Conservation (phyloP, 2,329 filamentous ascomycete species). For the Hypoxylon sp. region DNA sequence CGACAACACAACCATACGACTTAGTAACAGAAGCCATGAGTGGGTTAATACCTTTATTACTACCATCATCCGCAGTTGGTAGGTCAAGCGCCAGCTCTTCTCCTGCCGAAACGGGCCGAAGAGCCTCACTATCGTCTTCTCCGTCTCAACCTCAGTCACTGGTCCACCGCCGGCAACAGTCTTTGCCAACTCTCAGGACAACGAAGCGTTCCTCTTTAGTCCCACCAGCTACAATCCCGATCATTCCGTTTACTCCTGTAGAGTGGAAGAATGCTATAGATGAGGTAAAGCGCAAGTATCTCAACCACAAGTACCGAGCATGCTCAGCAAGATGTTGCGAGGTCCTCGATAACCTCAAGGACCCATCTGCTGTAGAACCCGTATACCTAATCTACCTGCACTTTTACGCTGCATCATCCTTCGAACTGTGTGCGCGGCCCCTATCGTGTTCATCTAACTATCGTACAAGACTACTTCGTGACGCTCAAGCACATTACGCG, state of each 20-base stretch:
- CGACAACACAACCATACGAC: slow-evolving; percentile 3
- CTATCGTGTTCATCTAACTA: slow-evolving; percentile 63
- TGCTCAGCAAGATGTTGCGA: slow-evolving; percentile 69
- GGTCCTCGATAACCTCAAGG: slow-evolving; percentile 65
- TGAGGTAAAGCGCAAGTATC: slow-evolving; percentile 69
- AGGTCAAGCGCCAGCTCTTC: slow-evolving; percentile 26
- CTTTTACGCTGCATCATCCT: slow-evolving; percentile 73
- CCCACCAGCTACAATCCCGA: slow-evolving; percentile 47
- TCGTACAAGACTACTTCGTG: slow-evolving; percentile 64
- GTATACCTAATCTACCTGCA: slow-evolving; percentile 71
- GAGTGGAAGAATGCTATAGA: slow-evolving; percentile 68
- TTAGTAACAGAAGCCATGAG: slow-evolving; percentile 44
- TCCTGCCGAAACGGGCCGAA: slow-evolving; percentile 36
- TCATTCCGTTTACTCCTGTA: slow-evolving; percentile 60
- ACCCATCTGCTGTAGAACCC: slow-evolving; percentile 63
- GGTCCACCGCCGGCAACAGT: slow-evolving; percentile 51
- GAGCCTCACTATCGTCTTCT: slow-evolving; percentile 33
- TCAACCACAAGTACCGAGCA: slow-evolving; percentile 65
- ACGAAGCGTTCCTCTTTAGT: slow-evolving; percentile 46
- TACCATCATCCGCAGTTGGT: slow-evolving; percentile 42
- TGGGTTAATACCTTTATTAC: slow-evolving; percentile 50
- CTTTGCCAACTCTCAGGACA: slow-evolving; percentile 48
- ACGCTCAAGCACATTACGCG: slow-evolving; percentile 68
- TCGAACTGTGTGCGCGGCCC: slow-evolving; percentile 69
- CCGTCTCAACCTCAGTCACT: slow-evolving; percentile 21